phyloP scores from a whole-genome alignment of 164 flowering plant species.

The Cinnamomum chago region DNA sequence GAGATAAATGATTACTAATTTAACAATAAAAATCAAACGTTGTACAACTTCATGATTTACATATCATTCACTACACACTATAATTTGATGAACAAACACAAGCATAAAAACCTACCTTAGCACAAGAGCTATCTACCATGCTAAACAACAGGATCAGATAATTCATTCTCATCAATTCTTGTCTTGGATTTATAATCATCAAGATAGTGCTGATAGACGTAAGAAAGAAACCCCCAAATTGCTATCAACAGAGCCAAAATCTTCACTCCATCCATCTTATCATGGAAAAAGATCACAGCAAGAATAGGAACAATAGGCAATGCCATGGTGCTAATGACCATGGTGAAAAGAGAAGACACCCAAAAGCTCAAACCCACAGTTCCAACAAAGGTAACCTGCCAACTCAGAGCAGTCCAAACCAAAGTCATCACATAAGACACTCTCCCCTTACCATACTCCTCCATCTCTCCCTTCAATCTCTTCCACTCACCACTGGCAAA shows the following conservation, averaged over 20 bases:
- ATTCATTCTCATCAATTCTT: neutral
- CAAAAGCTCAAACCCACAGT: conserved; percentile 22
- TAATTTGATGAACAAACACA: neutral
- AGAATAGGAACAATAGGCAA: conserved; percentile 22
- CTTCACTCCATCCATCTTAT: conserved; percentile 35
- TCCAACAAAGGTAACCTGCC: conserved; percentile 10
- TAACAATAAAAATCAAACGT: neutral
- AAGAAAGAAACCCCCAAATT: conserved; percentile 26
- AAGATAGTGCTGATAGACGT: conserved; percentile 28
- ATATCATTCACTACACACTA: no score
- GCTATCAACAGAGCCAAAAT: conserved; percentile 26
- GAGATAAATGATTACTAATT: neutral
- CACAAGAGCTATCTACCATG: neutral
- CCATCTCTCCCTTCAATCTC: conserved; percentile 19
- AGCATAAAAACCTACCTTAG: neutral
- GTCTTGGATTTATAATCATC: conserved; percentile 15
- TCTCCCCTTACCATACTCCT: conserved; percentile 12
- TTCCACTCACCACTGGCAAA: conserved; percentile 33
- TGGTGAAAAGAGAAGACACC: conserved; percentile 21
- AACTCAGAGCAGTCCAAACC: conserved; percentile 5
- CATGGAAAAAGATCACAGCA: conserved; percentile 29
- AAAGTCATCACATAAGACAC: conserved; percentile 13
- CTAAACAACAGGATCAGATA: neutral
- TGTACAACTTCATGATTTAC: neutral
- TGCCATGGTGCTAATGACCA: conserved; percentile 8